These are phyloP conservation scores for Umbelopsis sp. DNA, from an alignment of 192 early-diverging fungal genomes.

Conservation along the genomic window DNA sequence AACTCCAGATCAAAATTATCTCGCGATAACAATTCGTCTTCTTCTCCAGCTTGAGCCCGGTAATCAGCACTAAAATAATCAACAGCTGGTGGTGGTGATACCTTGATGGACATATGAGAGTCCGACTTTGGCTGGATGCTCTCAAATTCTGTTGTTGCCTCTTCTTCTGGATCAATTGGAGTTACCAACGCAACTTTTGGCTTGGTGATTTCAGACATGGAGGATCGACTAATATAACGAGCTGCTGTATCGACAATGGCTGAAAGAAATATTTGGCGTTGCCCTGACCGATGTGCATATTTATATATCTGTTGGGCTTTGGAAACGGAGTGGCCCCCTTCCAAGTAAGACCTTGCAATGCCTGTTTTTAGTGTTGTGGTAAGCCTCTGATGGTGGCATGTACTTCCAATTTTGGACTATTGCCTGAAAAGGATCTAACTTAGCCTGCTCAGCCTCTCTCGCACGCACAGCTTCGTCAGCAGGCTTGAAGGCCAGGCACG, in stretches of 20 bases:
- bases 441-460: background rate
- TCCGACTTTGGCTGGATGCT: background rate
- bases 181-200: background rate
- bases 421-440: background rate
- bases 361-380: background rate
- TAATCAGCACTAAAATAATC: background rate
- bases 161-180: background rate
- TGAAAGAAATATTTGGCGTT: background rate
- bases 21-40: background rate
- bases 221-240: too few species aligned
- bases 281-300: background rate
- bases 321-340: too few species aligned
- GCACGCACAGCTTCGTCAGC: background rate
- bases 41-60: background rate
- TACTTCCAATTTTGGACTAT: background rate
- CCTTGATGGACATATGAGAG: background rate
- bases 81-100: background rate
- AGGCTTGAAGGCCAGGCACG: background rate
- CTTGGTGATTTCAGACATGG: background rate
- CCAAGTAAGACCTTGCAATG: too few species aligned
- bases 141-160: too few species aligned
- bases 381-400: background rate
- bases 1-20: background rate
- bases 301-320: background rate
- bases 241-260: background rate